Evolutionary conservation across 2,329 filamentous ascomycete species (phyloP).

Genomic region (Xylaria sp.): DNA sequence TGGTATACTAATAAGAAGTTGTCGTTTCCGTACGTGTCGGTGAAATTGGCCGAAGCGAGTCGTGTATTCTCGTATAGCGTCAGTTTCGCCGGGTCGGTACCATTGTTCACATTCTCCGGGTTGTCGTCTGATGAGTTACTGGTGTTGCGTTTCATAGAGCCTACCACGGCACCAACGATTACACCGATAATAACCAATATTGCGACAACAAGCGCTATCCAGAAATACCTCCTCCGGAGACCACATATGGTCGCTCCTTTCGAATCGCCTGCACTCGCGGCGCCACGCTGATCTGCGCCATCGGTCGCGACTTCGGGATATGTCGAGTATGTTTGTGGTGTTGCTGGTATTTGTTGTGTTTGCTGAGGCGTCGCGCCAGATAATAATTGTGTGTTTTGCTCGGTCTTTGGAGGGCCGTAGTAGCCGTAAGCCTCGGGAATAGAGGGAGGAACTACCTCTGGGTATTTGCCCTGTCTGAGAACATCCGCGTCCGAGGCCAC

Average conservation of each 20-base stretch:
- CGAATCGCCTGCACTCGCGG: not conserved
- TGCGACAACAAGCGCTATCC: slow-evolving; percentile 19
- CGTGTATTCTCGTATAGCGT: slow-evolving; percentile 24
- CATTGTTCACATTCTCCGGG: not conserved
- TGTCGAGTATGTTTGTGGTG: slow-evolving; percentile 15
- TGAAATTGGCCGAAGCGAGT: slow-evolving; percentile 39
- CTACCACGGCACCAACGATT: slow-evolving; percentile 26
- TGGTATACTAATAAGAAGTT: slow-evolving; percentile 39
- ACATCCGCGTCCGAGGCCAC: slow-evolving; percentile 13
- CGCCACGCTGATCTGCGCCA: not conserved
- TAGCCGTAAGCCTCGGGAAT: slow-evolving; percentile 17
- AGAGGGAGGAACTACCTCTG: slow-evolving; percentile 22
- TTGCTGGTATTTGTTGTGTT: not conserved
- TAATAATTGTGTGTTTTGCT: not conserved
- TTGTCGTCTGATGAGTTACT: not conserved
- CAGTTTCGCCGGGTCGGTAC: not conserved
- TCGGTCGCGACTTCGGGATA: slow-evolving; percentile 23
- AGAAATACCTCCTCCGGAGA: slow-evolving; percentile 25
- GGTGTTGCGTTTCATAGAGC: not conserved
- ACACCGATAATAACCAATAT: slow-evolving; percentile 20
- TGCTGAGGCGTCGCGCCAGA: not conserved
- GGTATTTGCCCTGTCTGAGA: slow-evolving; percentile 17
- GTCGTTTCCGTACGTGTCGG: slow-evolving; percentile 34
- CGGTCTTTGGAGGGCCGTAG: slow-evolving; percentile 17
- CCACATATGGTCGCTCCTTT: slow-evolving; percentile 26